phyloP scores from a whole-genome alignment of 768 basidiomycete genomes.

The Naganishia randhawae region DNA sequence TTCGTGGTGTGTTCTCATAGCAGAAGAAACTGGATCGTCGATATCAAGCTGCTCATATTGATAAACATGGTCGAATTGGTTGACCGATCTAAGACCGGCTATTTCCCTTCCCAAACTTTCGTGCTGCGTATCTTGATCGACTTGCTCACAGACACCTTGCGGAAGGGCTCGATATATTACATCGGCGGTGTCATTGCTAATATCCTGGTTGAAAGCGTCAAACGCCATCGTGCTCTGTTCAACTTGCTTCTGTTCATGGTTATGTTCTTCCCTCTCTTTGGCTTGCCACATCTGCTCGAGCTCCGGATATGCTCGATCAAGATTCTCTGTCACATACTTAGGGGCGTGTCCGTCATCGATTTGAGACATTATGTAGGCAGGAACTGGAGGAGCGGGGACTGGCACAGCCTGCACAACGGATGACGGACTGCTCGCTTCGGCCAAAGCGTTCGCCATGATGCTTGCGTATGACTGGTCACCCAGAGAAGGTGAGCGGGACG shows the following conservation, averaged over 20 bases:
- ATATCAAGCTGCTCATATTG: not conserved
- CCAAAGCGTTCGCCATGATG: constrained; percentile 5
- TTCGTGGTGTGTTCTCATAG: too few relatives aligned
- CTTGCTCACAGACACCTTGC: not conserved
- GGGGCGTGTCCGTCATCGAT: not conserved
- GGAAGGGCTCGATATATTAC: not conserved
- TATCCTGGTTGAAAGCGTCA: not conserved
- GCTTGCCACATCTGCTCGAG: not conserved
- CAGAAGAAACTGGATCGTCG: too few relatives aligned
- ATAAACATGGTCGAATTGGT: not conserved
- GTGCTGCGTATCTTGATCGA: not conserved
- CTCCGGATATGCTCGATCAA: not conserved
- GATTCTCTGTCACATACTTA: too few relatives aligned
- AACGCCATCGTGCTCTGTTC: not conserved
- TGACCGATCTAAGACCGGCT: not conserved
- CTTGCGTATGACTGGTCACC: constrained; percentile 1
- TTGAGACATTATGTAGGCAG: not conserved
- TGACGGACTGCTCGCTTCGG: not conserved
- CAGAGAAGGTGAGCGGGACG: constrained; percentile 7
- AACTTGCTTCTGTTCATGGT: not conserved
- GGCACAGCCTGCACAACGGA: not conserved
- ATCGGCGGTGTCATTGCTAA: not conserved
- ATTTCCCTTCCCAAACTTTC: not conserved
- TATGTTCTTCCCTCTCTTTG: not conserved
- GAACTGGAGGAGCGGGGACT: not conserved